A percentile compares a stretch with the other conserved stretches of the same genome.
Evolutionary conservation across 441 rosid genomes (phyloP).

Genomic region (Euphorbia schlechtendalii): DNA sequence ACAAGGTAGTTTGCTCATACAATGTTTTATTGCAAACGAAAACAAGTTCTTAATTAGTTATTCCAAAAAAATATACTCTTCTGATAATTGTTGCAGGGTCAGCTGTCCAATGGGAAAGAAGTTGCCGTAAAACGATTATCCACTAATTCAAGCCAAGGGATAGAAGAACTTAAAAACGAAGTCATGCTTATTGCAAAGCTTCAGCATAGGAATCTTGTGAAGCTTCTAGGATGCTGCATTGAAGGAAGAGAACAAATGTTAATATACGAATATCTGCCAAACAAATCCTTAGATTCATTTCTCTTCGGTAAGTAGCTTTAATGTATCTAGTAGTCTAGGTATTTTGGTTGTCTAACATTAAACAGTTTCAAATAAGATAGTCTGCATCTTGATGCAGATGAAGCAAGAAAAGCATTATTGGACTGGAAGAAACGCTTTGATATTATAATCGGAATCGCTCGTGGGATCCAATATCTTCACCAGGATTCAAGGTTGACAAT

Average conservation of each 20-base stretch:
- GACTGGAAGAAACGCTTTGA: constrained; percentile 27
- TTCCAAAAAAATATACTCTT: neutral
- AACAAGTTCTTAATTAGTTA: neutral
- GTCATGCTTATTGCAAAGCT: constrained; percentile 13
- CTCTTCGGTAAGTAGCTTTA: neutral
- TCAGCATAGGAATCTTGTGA: too few species aligned
- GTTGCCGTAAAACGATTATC: constrained; percentile 13
- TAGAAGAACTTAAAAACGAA: constrained; percentile 15
- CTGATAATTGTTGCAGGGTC: constrained; percentile 1
- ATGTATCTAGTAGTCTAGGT: neutral
- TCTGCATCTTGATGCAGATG: constrained; percentile 15
- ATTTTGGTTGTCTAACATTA: neutral
- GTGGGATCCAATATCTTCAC: constrained; percentile 43
- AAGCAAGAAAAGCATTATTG: neutral
- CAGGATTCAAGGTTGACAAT: constrained; percentile 37
- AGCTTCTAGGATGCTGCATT: too few species aligned
- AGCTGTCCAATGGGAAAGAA: constrained; percentile 4
- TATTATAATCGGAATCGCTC: constrained; percentile 34
- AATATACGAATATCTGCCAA: constrained; percentile 15
- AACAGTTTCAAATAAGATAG: neutral
- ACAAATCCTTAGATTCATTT: constrained; percentile 15
- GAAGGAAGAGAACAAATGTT: too few species aligned
- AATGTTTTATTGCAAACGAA: neutral
- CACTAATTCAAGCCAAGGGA: constrained; percentile 9
- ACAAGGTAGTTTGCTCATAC: constrained; percentile 16